These are phyloP conservation scores for Botrytis hyacinthi DNA, from an alignment of 2,329 filamentous ascomycete genomes.

Conservation along the genomic window DNA sequence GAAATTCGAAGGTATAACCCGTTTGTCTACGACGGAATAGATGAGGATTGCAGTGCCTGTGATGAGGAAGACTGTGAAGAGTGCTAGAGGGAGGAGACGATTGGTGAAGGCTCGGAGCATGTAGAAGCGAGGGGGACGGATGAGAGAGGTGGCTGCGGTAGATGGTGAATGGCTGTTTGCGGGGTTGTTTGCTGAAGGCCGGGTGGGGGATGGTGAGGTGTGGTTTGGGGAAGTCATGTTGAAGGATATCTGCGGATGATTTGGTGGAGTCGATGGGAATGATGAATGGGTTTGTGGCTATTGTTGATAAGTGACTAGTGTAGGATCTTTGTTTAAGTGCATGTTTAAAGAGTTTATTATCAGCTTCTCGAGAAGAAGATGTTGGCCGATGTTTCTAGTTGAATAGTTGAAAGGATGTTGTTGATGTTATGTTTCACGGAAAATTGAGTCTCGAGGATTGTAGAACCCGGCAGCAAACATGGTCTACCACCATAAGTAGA, in stretches of 20 bases:
- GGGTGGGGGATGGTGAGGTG: background rate
- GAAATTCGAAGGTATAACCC: background rate
- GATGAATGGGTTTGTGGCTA: background rate
- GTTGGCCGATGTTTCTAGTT: background rate
- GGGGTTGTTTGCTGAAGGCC: rapidly evolving
- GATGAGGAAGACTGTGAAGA: background rate
- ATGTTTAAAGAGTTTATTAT: background rate
- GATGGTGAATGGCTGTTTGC: background rate
- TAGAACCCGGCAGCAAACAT: background rate
- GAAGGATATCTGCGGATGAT: background rate
- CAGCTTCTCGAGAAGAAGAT: background rate
- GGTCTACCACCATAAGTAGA: background rate
- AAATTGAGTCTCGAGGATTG: background rate
- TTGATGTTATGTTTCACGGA: background rate
- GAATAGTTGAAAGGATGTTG: background rate
- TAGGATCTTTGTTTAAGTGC: no score
- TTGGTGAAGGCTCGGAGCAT: background rate
- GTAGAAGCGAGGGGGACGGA: background rate
- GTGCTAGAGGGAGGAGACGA: background rate
- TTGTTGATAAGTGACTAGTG: background rate
- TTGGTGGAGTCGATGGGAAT: background rate
- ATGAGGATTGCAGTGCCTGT: background rate
- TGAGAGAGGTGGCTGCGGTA: background rate
- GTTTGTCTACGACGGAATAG: background rate
- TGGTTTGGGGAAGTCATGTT: background rate